phyloP scores from a whole-genome alignment of 2,329 filamentous ascomycete genomes.

The Fusarium devonianum region DNA sequence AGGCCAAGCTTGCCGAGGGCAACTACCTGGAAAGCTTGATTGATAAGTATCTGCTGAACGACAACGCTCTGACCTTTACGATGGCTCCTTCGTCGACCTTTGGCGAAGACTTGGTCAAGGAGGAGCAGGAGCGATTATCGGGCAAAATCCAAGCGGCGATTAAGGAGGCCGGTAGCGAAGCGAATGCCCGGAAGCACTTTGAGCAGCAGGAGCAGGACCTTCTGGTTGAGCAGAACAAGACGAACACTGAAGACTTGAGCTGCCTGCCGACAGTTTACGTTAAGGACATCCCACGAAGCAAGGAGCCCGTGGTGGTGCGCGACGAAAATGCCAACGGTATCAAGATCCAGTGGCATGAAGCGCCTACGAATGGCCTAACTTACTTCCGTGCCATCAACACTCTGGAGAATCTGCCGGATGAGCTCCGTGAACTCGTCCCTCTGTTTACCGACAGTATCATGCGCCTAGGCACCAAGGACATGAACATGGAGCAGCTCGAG shows the following conservation, averaged over 20 bases:
- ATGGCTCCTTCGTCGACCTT: constrained; percentile 87
- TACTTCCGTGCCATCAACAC: constrained; percentile 92
- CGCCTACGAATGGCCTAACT: constrained; percentile 92
- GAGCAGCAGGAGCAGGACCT: constrained; percentile 81
- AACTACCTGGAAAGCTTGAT: constrained; percentile 85
- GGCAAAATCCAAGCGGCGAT: constrained; percentile 76
- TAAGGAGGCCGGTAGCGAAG: constrained; percentile 71
- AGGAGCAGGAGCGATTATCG: constrained; percentile 79
- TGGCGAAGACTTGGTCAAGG: constrained; percentile 73
- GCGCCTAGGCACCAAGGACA: constrained; percentile 86
- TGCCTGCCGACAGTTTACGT: constrained; percentile 89
- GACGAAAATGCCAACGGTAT: constrained; percentile 72
- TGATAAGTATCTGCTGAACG: constrained; percentile 88
- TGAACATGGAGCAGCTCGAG: constrained; percentile 93
- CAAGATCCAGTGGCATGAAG: constrained; percentile 87
- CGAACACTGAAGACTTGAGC: constrained; percentile 83
- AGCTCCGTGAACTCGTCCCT: constrained; percentile 83
- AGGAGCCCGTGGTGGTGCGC: constrained; percentile 65
- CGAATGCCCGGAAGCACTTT: constrained; percentile 74
- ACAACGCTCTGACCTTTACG: constrained; percentile 88
- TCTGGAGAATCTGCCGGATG: constrained; percentile 80
- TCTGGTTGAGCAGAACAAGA: constrained; percentile 81
- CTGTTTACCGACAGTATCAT: constrained; percentile 92
- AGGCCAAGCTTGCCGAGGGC: constrained; percentile 75
- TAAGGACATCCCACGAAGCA: constrained; percentile 82